Percentiles rank a stretch among this genome's conserved stretches.
phyloP scores from a whole-genome alignment of 1,139 yeast species.

The Taphrina pruni region DNA sequence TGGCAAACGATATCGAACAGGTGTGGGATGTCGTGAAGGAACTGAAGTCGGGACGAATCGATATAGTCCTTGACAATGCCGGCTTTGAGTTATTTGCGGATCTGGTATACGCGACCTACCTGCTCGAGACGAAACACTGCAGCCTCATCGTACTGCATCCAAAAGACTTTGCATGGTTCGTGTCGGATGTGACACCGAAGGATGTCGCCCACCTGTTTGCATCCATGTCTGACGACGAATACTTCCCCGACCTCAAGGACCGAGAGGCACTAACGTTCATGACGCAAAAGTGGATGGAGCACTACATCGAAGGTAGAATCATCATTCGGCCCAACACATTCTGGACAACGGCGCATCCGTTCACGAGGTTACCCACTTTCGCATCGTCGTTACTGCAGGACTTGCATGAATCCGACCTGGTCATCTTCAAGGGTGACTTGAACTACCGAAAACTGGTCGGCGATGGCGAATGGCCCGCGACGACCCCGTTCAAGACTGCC shows the following conservation, averaged over 20 bases:
- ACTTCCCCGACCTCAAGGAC: slow-evolving; percentile 35
- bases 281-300: slow-evolving; percentile 51
- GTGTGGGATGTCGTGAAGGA: slow-evolving; percentile 64
- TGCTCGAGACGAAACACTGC: slow-evolving; percentile 72
- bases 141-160: slow-evolving; percentile 77
- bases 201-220: slow-evolving; percentile 69
- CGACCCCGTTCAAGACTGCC: slow-evolving; percentile 74
- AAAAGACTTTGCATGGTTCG: slow-evolving; percentile 95
- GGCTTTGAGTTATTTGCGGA: slow-evolving; percentile 96
- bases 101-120: slow-evolving; percentile 71
- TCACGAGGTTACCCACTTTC: slow-evolving; percentile 66
- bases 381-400: slow-evolving; percentile 64
- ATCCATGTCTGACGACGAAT: slow-evolving; percentile 56
- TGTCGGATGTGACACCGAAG: slow-evolving; percentile 87
- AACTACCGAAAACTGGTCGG: slow-evolving; percentile 93
- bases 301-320: slow-evolving; percentile 60
- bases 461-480: slow-evolving; percentile 77
- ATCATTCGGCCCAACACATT: slow-evolving; percentile 68
- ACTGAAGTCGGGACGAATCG: slow-evolving; percentile 62
- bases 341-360: slow-evolving; percentile 81
- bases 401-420: slow-evolving; percentile 65
- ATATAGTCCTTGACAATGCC: slow-evolving; percentile 88
- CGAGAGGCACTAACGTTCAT: slow-evolving; percentile 26
- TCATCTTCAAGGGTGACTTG: slow-evolving; percentile 84
- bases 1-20: slow-evolving; percentile 71